Conservation (phyloP, 768 basidiomycete species). For the Termitomyces sp. region DNA sequence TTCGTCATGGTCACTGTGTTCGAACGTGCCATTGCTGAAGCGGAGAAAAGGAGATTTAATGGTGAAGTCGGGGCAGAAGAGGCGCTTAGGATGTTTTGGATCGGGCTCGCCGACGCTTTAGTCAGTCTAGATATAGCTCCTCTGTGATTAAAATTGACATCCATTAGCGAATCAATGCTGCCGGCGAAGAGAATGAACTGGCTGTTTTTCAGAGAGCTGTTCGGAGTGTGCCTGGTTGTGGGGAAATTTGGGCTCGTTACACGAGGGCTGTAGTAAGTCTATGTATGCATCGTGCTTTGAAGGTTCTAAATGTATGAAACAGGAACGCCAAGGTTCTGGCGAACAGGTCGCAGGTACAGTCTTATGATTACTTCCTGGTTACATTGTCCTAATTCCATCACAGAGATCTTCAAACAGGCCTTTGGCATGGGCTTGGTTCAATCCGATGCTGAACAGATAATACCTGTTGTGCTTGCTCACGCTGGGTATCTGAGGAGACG, state of each 20-base stretch:
- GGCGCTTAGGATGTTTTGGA: conserved; percentile 63
- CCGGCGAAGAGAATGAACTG: conserved; percentile 34
- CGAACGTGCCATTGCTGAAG: conserved; percentile 73
- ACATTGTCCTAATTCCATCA: not conserved
- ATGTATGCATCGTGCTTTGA: not conserved
- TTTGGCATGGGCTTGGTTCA: conserved; percentile 49
- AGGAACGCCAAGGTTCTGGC: conserved; percentile 39
- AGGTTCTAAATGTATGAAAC: not conserved
- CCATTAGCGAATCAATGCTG: conserved; percentile 41
- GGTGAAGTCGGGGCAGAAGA: conserved; percentile 54
- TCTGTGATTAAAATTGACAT: not conserved
- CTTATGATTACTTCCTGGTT: not conserved
- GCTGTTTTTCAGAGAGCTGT: conserved; percentile 49
- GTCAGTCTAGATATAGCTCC: conserved; percentile 31
- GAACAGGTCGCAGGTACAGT: conserved; percentile 3
- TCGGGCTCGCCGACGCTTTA: conserved; percentile 62
- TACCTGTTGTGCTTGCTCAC: conserved; percentile 58
- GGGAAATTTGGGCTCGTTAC: conserved; percentile 75
- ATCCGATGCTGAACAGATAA: conserved; percentile 56
- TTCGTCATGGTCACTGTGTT: conserved; percentile 53
- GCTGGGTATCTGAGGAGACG: conserved; percentile 58
- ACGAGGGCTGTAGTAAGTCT: conserved; percentile 59
- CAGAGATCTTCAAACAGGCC: conserved; percentile 56
- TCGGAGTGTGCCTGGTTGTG: conserved; percentile 69
- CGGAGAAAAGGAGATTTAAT: conserved; percentile 50